Evolutionary conservation across 768 basidiomycete species (phyloP).

Genomic region (Mycena galericulata): DNA sequence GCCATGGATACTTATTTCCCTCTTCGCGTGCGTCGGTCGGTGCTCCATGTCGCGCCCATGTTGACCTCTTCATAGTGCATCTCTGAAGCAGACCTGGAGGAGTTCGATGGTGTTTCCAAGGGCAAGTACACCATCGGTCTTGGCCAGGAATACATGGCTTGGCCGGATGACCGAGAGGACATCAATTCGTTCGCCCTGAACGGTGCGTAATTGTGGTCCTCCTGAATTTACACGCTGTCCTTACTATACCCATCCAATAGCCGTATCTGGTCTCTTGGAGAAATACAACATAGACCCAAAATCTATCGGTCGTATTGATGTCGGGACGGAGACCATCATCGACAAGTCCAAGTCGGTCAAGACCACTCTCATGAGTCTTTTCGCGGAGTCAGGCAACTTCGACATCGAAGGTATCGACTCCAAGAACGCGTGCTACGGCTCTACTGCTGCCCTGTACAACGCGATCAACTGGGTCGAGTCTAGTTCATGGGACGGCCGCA

Average conservation of each 20-base stretch:
- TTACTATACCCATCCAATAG: slow-evolving; percentile 52
- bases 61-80: slow-evolving; percentile 73
- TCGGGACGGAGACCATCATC: slow-evolving; percentile 98
- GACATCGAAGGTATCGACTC: slow-evolving; percentile 99
- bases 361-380: slow-evolving; percentile 98
- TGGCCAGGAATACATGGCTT: slow-evolving; percentile 98
- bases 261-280: slow-evolving; percentile 87
- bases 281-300: slow-evolving; percentile 97
- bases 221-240: not conserved
- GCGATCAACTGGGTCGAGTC: slow-evolving; percentile 98
- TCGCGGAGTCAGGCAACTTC: slow-evolving; percentile 90
- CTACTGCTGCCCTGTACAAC: slow-evolving; percentile 98
- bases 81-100: slow-evolving; percentile 94
- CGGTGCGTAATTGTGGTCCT: slow-evolving; percentile 68
- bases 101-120: slow-evolving; percentile 90
- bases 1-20: slow-evolving; percentile 97
- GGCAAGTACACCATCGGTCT: slow-evolving; percentile 99
- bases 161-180: slow-evolving; percentile 98
- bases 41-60: slow-evolving; percentile 12
- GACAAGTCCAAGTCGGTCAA: slow-evolving; percentile 99
- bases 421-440: slow-evolving; percentile 99
- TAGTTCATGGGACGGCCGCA: slow-evolving; percentile 95
- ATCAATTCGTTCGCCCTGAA: slow-evolving; percentile 98
- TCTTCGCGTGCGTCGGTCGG: slow-evolving; percentile 70
- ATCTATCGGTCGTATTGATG: slow-evolving; percentile 96